Evolutionary conservation across 2,329 filamentous ascomycete species (phyloP).

Genomic region (Coleophoma eucalyptorum): DNA sequence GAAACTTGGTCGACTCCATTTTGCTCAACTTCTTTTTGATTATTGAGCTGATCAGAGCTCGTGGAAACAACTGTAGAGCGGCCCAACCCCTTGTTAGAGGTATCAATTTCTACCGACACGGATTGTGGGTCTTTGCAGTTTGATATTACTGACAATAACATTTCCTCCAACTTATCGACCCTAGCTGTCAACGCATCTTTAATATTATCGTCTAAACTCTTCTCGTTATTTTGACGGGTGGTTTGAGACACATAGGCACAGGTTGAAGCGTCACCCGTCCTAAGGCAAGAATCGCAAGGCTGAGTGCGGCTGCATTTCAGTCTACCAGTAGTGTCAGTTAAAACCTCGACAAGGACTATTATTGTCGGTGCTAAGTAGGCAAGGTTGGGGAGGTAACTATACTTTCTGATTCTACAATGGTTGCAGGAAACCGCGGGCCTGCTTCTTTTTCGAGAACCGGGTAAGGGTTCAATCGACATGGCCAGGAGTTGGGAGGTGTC

Average conservation of each 20-base stretch:
- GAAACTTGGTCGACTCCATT: constrained; percentile 4
- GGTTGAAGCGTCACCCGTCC: constrained; percentile 9
- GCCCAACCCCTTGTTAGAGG: background rate
- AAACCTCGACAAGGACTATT: no score
- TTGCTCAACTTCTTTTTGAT: background rate
- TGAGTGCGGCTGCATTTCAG: background rate
- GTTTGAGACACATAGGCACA: constrained; percentile 5
- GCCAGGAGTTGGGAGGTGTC: no score
- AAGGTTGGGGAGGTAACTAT: no score
- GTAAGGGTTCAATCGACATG: no score
- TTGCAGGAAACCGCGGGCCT: background rate
- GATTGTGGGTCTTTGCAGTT: background rate
- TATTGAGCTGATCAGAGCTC: background rate
- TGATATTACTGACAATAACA: constrained; percentile 7
- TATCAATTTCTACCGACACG: background rate
- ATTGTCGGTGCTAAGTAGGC: no score
- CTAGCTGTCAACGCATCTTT: constrained; percentile 5
- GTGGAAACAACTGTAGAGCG: background rate
- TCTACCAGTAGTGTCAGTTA: no score
- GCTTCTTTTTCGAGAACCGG: background rate
- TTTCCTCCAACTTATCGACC: constrained; percentile 7
- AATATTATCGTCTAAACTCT: background rate
- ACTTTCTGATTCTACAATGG: background rate
- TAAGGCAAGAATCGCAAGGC: constrained; percentile 11
- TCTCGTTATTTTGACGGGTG: background rate